Evolutionary conservation across 2,329 filamentous ascomycete genomes (phyloP).

Genomic region (Penicillium sclerotiorum): DNA sequence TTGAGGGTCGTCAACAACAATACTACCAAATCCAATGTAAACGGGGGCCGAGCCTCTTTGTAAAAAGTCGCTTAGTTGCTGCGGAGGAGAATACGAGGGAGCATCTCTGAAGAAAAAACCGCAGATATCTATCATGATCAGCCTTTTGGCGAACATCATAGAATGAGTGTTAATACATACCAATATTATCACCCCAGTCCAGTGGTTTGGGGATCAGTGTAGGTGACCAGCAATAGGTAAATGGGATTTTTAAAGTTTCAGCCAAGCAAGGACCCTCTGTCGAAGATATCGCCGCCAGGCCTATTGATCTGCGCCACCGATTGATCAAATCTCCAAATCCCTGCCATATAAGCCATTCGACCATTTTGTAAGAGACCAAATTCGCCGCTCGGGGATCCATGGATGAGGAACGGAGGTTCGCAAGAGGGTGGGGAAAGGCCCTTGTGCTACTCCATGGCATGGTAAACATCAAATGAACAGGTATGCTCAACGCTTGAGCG

Average conservation of each 20-base stretch:
- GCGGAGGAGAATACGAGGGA: constrained; percentile 42
- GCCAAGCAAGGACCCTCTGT: constrained; percentile 41
- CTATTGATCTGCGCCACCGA: constrained; percentile 42
- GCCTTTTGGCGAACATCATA: not conserved
- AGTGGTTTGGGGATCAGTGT: constrained; percentile 44
- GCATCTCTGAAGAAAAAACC: constrained; percentile 51
- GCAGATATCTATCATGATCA: constrained; percentile 41
- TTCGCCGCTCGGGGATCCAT: constrained; percentile 37
- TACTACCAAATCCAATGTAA: constrained; percentile 61
- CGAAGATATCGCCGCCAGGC: constrained; percentile 42
- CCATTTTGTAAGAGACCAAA: constrained; percentile 50
- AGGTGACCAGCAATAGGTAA: constrained; percentile 52
- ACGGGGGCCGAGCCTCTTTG: constrained; percentile 51
- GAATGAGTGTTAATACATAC: constrained; percentile 7
- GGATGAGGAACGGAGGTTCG: constrained; percentile 40
- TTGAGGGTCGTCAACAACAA: constrained; percentile 56
- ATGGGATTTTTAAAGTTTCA: constrained; percentile 42
- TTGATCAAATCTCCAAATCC: constrained; percentile 56
- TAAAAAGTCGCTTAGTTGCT: constrained; percentile 49
- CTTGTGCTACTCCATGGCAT: constrained; percentile 55
- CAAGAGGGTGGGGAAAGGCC: constrained; percentile 54
- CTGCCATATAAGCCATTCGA: constrained; percentile 56
- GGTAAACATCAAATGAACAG: constrained; percentile 56
- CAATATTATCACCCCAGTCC: constrained; percentile 45
- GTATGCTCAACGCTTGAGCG: constrained; percentile 53